A percentile compares a stretch with the other conserved stretches of the same genome.
phyloP scores from a whole-genome alignment of 352 stramenopile genomes.

The Phytophthora fragariaefolia region DNA sequence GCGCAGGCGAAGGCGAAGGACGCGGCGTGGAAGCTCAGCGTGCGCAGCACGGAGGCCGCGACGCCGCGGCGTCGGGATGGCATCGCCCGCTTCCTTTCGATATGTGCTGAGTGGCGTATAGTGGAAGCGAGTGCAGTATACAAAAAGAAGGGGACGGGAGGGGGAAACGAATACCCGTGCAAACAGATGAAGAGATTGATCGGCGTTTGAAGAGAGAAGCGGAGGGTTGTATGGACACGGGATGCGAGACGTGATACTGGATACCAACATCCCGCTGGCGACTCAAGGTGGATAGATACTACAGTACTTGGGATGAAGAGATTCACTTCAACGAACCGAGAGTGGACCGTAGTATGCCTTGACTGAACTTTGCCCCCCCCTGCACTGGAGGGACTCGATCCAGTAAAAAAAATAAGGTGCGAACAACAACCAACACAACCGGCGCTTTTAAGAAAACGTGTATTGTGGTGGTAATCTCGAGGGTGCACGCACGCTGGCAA shows the following conservation, averaged over 20 bases:
- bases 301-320: too few species aligned
- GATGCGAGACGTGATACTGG: conserved; percentile 5
- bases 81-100: conserved; percentile 34
- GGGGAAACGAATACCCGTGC: not conserved
- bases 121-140: not conserved
- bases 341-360: too few species aligned
- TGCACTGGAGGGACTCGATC: too few species aligned
- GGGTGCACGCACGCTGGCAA: not conserved
- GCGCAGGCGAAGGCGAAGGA: conserved; percentile 48
- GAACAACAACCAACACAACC: too few species aligned
- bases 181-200: not conserved
- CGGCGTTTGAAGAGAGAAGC: not conserved
- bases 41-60: conserved; percentile 43
- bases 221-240: not conserved
- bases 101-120: conserved; percentile 1
- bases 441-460: too few species aligned
- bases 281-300: too few species aligned
- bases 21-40: conserved; percentile 66
- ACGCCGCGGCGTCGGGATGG: conserved; percentile 27
- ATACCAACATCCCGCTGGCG: conserved; percentile 15
- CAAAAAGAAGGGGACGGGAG: not conserved
- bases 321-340: too few species aligned
- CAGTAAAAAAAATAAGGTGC: too few species aligned
- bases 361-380: too few species aligned
- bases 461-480: not conserved